These are phyloP conservation scores for Hysterium pulicare DNA, from an alignment of 2,329 filamentous ascomycete species.

Conservation along the genomic window DNA sequence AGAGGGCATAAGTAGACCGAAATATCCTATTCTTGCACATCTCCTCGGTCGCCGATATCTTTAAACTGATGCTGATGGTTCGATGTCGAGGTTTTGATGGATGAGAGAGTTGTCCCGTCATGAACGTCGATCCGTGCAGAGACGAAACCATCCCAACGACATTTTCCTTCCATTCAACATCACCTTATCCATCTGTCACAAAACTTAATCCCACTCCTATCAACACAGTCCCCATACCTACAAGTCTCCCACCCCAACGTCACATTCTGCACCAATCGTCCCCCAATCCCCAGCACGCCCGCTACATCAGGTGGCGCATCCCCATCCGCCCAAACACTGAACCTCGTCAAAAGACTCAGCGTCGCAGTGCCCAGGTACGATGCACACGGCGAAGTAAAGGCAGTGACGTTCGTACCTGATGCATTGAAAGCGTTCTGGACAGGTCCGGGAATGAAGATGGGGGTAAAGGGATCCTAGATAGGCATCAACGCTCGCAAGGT, in stretches of 20 bases:
- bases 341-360: not conserved
- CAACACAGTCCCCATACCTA: not conserved
- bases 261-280: not conserved
- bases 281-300: not conserved
- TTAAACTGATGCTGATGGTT: no score
- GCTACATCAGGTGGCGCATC: not conserved
- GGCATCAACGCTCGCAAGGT: no score
- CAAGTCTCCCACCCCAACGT: not conserved
- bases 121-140: no score
- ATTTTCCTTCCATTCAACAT: no score
- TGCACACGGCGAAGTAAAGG: not conserved
- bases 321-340: not conserved
- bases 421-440: not conserved
- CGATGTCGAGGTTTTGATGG: no score
- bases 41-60: no score
- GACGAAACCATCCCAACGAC: no score
- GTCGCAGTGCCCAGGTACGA: not conserved
- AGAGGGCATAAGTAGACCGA: no score
- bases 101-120: no score
- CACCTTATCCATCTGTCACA: no score
- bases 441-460: not conserved
- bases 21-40: no score
- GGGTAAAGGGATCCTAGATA: not conserved
- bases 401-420: not conserved
- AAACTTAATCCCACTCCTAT: not conserved